phyloP scores from a whole-genome alignment of 305 asterid genomes.

The Ajuga reptans region DNA sequence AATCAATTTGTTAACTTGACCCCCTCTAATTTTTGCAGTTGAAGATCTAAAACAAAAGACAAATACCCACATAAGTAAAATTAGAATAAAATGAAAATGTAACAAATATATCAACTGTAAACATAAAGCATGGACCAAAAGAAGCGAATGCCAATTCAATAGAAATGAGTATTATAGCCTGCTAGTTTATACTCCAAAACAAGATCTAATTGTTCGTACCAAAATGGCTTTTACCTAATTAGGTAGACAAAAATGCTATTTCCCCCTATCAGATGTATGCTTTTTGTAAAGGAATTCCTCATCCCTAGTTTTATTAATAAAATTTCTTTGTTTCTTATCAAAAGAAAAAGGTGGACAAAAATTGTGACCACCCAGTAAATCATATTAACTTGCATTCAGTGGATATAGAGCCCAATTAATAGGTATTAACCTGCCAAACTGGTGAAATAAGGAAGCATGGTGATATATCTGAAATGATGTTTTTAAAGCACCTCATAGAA shows the following conservation, averaged over 20 bases:
- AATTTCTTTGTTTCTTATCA: too few relatives aligned
- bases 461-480: not conserved
- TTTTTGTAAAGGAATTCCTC: too few relatives aligned
- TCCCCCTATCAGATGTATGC: too few relatives aligned
- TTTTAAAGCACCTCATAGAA: not conserved
- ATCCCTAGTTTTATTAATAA: too few relatives aligned
- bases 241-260: not conserved
- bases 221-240: not conserved
- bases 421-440: not conserved
- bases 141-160: too few relatives aligned
- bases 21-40: constrained; percentile 57
- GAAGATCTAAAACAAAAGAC: constrained; percentile 42
- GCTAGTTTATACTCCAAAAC: not conserved
- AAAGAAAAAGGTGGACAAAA: too few relatives aligned
- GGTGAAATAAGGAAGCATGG: not conserved
- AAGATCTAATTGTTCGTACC: not conserved
- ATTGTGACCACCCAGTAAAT: constrained; percentile 6
- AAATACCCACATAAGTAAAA: constrained; percentile 17
- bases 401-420: not conserved
- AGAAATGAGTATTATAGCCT: not conserved
- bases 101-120: not conserved
- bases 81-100: constrained; percentile 5
- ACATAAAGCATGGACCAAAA: constrained; percentile 2
- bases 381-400: constrained; percentile 4
- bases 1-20: constrained; percentile 78